Percentiles rank a stretch among this genome's conserved stretches.
Evolutionary conservation across 2,329 filamentous ascomycete genomes (phyloP).

Genomic region (Cercospora zeae-maydis): DNA sequence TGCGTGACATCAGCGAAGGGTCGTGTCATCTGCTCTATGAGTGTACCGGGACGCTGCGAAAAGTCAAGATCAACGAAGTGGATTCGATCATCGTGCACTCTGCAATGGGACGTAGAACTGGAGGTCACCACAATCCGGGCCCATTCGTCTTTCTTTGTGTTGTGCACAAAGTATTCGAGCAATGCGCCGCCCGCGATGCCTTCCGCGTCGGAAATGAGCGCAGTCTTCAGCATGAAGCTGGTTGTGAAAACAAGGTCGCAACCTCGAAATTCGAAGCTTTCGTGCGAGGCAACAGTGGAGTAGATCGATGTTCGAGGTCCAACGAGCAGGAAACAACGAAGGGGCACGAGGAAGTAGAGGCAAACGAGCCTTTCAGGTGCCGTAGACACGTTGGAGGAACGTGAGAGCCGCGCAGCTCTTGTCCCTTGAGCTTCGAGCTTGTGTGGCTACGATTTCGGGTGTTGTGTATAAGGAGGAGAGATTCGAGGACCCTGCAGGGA

Average conservation of each 20-base stretch:
- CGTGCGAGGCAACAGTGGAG: neutral
- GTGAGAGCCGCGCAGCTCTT: neutral
- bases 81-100: constrained; percentile 32
- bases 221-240: constrained; percentile 13
- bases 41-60: constrained; percentile 5
- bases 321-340: neutral
- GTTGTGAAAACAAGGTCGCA: neutral
- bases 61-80: constrained; percentile 37
- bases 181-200: constrained; percentile 38
- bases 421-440: neutral
- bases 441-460: too few relatives aligned
- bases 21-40: constrained; percentile 21
- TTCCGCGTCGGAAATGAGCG: constrained; percentile 38
- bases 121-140: constrained; percentile 36
- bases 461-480: too few relatives aligned
- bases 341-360: neutral
- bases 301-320: neutral
- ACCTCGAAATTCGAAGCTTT: neutral
- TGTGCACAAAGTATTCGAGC: constrained; percentile 35
- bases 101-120: constrained; percentile 24
- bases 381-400: neutral
- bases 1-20: constrained; percentile 35
- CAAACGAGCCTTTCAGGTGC: neutral
- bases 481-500: too few relatives aligned
- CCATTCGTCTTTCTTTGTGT: constrained; percentile 23